These are phyloP conservation scores for Komagataella phaffii DNA, from an alignment of 805 yeast genomes.

Conservation along the genomic window DNA sequence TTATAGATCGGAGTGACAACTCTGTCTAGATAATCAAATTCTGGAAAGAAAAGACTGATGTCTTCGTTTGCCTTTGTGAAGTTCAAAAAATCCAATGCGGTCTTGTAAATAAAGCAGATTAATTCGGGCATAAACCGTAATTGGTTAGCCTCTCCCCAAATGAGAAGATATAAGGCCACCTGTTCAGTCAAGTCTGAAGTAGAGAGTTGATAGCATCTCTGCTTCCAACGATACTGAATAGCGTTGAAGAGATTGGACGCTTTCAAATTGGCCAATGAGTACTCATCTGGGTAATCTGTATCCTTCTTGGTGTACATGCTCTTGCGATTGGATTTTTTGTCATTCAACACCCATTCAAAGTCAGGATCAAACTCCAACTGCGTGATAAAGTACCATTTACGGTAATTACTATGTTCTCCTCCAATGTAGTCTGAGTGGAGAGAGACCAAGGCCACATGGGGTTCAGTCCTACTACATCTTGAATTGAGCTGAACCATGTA, in stretches of 20 bases:
- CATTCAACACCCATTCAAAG: conserved; percentile 40
- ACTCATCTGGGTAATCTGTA: conserved; percentile 33
- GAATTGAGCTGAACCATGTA: conserved; percentile 76
- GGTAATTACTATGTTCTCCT: conserved; percentile 75
- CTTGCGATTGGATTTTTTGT: conserved; percentile 34
- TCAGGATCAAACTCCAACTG: conserved; percentile 66
- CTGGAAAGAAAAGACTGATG: conserved; percentile 4
- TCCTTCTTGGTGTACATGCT: conserved; percentile 20
- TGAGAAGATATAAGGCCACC: conserved; percentile 44
- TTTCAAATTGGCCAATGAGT: conserved; percentile 24
- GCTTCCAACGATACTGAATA: conserved; percentile 75
- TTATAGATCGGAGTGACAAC: conserved; percentile 37
- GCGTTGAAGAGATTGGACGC: conserved; percentile 35
- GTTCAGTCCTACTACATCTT: conserved; percentile 66
- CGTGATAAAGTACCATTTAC: conserved; percentile 88
- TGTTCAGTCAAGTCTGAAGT: conserved; percentile 51
- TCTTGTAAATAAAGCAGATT: conserved; percentile 41
- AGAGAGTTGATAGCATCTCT: conserved; percentile 39
- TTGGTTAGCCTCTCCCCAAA: conserved; percentile 75
- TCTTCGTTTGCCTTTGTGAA: conserved; percentile 24
- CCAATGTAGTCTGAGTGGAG: conserved; percentile 89
- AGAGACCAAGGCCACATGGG: conserved; percentile 56
- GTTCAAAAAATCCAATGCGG: conserved; percentile 36
- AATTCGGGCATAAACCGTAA: conserved; percentile 37
- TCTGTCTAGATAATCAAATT: conserved; percentile 19